Evolutionary conservation across 345 rosid species (phyloP), one percentile per base, ranked within the genome.

Genomic region (Psidium guajava): DNA sequence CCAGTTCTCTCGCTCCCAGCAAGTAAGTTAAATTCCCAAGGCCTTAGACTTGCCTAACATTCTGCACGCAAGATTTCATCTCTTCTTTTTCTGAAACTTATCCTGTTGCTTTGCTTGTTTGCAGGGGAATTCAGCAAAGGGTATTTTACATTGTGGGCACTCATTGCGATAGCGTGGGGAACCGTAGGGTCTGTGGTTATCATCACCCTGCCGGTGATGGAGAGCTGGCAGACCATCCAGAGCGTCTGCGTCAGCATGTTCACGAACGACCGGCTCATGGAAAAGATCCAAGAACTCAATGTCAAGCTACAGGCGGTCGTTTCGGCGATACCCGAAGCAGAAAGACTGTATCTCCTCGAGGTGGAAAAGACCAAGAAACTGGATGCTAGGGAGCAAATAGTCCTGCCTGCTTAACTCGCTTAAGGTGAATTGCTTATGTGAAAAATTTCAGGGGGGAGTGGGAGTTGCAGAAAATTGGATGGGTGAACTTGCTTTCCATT

Each of bases 121-220:
- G 91, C 91, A 93, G 95, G 90, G 77, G 91, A 88, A 52, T 96
- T 93, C 86, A 91, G 93, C 82, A 86, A 85, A 80, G 99, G 96
- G 50, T 96, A 96, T 84, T 96, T 95, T 89, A 91, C 95, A 85
- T 96, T 96, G 84, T 96, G 99, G 99, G 95, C 97, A 5, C 93
- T 92, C 9, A 90, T 96, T 64, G 93, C 98, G 5, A 88, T 96
- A 56, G 97, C 94, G 5, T 96, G 99, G 99, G 99, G 98, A 42
- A 94, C 97, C 25, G 61, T 95, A 49, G 98, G 98, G 84, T 96
- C 98, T 1, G 85, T 84, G 0, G 93, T 92, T 54, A 94, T 96
- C 3, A 91, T 96, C 28, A 95, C 91, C 8, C 83, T 96, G 73
- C 98, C 98, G 6, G 54, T 94, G 86, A 25, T 91, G 11, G 99